A percentile compares a stretch with the other conserved stretches of the same genome.
phyloP scores from a whole-genome alignment of 2,329 filamentous ascomycete genomes.

The Plenodomus lindquistii region DNA sequence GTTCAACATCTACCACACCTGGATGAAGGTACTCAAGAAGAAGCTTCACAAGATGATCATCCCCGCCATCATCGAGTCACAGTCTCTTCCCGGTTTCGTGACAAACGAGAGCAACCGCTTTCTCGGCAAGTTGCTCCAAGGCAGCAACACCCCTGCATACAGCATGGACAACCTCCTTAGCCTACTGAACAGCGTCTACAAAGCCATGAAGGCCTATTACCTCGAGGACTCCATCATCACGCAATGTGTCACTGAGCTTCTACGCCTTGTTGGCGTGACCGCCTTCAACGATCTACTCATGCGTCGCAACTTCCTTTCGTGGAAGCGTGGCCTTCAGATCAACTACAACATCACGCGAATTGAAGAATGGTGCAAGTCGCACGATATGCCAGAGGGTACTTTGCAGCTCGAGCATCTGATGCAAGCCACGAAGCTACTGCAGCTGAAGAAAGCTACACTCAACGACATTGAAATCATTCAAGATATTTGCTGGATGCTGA shows the following conservation, averaged over 20 bases:
- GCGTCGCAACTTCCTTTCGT: conserved; percentile 97
- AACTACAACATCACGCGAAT: conserved; percentile 99
- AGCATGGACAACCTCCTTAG: conserved; percentile 99
- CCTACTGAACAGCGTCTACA: conserved; percentile 94
- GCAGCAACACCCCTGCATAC: conserved; percentile 89
- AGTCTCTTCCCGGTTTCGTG: conserved; percentile 96
- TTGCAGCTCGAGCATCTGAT: conserved; percentile 97
- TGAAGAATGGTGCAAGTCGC: conserved; percentile 99
- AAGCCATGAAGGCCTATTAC: conserved; percentile 98
- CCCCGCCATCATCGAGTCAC: conserved; percentile 97
- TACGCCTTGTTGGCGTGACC: conserved; percentile 91
- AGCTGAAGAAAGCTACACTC: conserved; percentile 97
- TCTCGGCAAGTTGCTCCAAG: conserved; percentile 92
- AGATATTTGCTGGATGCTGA: conserved; percentile 99
- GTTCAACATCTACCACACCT: conserved; percentile 99
- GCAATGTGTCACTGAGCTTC: conserved; percentile 91
- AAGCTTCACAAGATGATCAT: conserved; percentile 99
- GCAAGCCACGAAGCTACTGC: conserved; percentile 98
- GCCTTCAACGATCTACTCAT: conserved; percentile 98
- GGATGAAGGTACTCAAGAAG: conserved; percentile 99
- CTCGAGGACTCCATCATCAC: conserved; percentile 94
- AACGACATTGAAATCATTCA: conserved; percentile 99
- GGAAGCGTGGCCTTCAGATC: conserved; percentile 98
- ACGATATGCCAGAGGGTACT: conserved; percentile 98
- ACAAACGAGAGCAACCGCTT: conserved; percentile 99